Percentiles rank a stretch among this genome's conserved stretches.
Conservation (phyloP, 202 grass and related monocot genomes). For the Carex arenaria region DNA sequence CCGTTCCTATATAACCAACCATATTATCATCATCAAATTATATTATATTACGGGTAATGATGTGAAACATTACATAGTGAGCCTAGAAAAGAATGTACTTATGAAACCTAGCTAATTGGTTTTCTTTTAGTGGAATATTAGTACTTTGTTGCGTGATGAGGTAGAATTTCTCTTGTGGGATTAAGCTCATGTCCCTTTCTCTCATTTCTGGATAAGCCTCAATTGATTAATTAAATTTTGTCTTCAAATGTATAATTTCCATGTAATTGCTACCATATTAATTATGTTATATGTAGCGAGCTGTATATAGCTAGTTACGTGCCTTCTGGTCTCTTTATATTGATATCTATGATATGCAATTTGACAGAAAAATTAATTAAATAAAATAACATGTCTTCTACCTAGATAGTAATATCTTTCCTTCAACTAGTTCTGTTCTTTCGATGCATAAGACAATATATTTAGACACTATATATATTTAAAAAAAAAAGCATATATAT, state of each 20-base stretch:
- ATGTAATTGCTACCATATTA: not conserved
- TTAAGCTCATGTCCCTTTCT: constrained; percentile 25
- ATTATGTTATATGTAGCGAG: not conserved
- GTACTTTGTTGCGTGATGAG: constrained; percentile 8
- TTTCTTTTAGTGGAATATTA: not conserved
- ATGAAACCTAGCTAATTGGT: not conserved
- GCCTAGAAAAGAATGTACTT: not conserved
- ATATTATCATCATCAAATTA: not conserved
- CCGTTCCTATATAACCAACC: constrained; percentile 1
- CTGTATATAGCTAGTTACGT: not conserved
- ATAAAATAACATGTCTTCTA: not conserved
- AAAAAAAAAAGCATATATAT: not conserved
- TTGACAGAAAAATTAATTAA: not conserved
- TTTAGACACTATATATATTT: not conserved
- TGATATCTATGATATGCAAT: not conserved
- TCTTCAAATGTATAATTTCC: not conserved
- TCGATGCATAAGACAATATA: not conserved
- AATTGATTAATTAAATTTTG: not conserved
- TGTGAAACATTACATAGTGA: not conserved
- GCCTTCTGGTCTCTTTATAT: not conserved
- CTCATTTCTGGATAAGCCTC: constrained; percentile 5
- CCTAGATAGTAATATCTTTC: not conserved
- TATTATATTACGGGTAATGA: not conserved
- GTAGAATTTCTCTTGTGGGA: not conserved
- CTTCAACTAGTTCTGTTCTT: not conserved